Conservation (phyloP, 179 eudicot species). For the Corrigiola litoralis region DNA sequence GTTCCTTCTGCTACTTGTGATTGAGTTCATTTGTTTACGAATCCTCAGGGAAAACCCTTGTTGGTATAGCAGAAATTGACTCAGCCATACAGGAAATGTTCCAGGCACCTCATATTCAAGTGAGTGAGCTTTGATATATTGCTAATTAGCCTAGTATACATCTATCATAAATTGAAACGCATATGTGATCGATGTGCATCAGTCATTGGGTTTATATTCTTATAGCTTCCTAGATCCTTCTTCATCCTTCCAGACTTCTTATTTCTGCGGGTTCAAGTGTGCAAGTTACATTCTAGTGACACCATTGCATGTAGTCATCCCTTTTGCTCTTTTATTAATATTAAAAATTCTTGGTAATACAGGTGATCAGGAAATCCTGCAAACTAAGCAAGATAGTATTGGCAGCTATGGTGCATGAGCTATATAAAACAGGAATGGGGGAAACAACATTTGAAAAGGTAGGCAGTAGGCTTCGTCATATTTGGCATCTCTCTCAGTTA, state of each 20-base stretch:
- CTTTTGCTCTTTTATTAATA: neutral
- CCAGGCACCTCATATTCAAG: slow-evolving; percentile 98
- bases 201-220: no score
- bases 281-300: neutral
- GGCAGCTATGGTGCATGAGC: slow-evolving; percentile 98
- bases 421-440: slow-evolving; percentile 91
- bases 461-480: neutral
- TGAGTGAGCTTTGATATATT: slow-evolving; percentile 25
- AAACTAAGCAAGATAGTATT: slow-evolving; percentile 77
- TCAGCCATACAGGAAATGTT: slow-evolving; percentile 98
- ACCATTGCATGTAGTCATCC: neutral
- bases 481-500: neutral
- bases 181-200: no score
- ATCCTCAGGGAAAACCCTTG: slow-evolving; percentile 55
- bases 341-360: slow-evolving; percentile 5
- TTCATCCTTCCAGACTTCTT: no score
- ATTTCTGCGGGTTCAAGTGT: neutral
- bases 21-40: slow-evolving; percentile 1
- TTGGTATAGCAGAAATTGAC: slow-evolving; percentile 83
- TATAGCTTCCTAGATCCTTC: no score
- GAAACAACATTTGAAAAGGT: slow-evolving; percentile 98
- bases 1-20: neutral
- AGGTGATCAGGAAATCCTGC: slow-evolving; percentile 79
- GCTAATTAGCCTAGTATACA: neutral
- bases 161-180: no score